Base-by-base conservation (phyloP, 441 rosid species). In the Eruca vesicaria region DNA sequence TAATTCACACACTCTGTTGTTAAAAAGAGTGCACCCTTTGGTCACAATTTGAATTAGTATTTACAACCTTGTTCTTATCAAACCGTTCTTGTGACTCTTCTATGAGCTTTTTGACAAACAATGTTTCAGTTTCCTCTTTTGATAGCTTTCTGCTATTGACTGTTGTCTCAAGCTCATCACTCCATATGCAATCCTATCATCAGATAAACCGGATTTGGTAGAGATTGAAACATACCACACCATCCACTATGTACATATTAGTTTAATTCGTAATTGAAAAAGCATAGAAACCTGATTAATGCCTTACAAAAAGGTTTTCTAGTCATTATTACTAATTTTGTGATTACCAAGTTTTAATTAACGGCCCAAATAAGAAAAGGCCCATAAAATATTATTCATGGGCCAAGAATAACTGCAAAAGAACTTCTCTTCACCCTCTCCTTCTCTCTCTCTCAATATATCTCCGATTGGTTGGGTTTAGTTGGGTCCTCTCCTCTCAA, bases 381-480 rank as follows among this genome's bases (percentile, higher is more conserved):
- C 72, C 73, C 73, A 75, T 4, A 3, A 0, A 45, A 18, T 6
- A 23, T 33, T 2, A 0, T 10, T 5, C 11, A 67, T 3, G 55
- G 73, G 73, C 78, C 78, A 12, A 33, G 31, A 74, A 33, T 66
- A 74, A 57, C 61, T 57, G 53, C 20, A 15, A 58, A 58, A 0
- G 23, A 52, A 41, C 26, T 35, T 48, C 21, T 2, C 23, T 28
- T 69, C 26, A 16, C 70, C 32, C 55, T 63, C 66, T 16, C 56
- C 23, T 16, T 2, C 32, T 10, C 68, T 31, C 20, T 53, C 50
- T 64, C 66, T 5, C 68, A 71, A 64, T 71, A 67, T 69, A 12
- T 55, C 63, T 59, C 68, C 68, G 76, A 58, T 65, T 71, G 20
- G 66, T 77, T 53, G 75, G 52, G 75, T 32, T 32, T 43, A 19